These are phyloP conservation scores for Oryza punctata DNA, from an alignment of 176 grass and related monocot genomes.

Conservation along the genomic window DNA sequence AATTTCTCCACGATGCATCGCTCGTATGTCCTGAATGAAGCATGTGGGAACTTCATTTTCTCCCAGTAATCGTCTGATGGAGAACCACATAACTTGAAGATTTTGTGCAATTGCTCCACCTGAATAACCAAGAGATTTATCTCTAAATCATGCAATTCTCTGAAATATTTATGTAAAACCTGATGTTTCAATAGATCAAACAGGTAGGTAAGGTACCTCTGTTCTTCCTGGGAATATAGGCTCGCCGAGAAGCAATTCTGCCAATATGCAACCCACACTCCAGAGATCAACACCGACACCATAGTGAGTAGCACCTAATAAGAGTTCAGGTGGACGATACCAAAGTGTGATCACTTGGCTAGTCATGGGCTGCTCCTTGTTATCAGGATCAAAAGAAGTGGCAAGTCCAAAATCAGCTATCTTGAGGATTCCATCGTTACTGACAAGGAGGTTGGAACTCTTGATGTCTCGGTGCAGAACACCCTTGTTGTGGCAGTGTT, in stretches of 20 bases:
- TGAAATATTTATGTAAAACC: conserved; percentile 19
- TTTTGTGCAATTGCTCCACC: conserved; percentile 97
- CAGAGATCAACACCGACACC: conserved; percentile 87
- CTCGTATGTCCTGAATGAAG: conserved; percentile 70
- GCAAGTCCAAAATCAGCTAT: conserved; percentile 96
- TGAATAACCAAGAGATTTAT: conserved; percentile 38
- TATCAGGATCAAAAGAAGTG: conserved; percentile 63
- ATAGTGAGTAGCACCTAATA: conserved; percentile 85
- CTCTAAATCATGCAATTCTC: not conserved
- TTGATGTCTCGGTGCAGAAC: conserved; percentile 96
- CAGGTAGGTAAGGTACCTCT: conserved; percentile 61
- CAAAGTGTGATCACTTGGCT: conserved; percentile 92
- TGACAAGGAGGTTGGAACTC: conserved; percentile 86
- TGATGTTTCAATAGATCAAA: conserved; percentile 5
- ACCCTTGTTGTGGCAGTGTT: conserved; percentile 80
- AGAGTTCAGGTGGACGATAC: conserved; percentile 95
- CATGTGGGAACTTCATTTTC: conserved; percentile 64
- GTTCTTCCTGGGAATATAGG: conserved; percentile 84
- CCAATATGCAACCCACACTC: conserved; percentile 95
- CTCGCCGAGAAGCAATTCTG: conserved; percentile 70
- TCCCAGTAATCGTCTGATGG: conserved; percentile 82
- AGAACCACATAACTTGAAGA: conserved; percentile 94
- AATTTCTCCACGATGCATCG: conserved; percentile 72
- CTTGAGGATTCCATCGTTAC: conserved; percentile 77
- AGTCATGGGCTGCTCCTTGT: conserved; percentile 60